Percentiles rank a stretch among this genome's conserved stretches.
phyloP scores from a whole-genome alignment of 208 protist genomes.

The Lotmaria passim region DNA sequence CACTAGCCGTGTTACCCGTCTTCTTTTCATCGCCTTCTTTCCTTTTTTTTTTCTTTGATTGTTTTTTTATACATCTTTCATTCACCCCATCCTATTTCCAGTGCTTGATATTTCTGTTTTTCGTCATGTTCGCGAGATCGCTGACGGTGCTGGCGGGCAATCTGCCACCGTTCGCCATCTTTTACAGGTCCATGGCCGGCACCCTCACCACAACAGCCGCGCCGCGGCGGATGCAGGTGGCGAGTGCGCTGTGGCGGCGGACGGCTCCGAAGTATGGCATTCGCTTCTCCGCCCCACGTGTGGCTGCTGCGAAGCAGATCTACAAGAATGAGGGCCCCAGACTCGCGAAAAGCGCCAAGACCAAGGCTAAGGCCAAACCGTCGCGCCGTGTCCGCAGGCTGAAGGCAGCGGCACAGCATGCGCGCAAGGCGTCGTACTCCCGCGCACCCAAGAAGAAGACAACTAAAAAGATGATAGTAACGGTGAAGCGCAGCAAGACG shows the following conservation, averaged over 20 bases:
- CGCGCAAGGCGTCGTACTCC: not conserved
- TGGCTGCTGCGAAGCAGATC: slow-evolving; percentile 21
- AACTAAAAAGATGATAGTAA: not conserved
- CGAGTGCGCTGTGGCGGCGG: slow-evolving; percentile 24
- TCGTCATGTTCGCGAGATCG: slow-evolving; percentile 32
- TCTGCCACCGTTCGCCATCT: slow-evolving; percentile 35
- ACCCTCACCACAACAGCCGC: not conserved
- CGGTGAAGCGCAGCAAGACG: not conserved
- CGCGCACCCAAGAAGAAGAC: not conserved
- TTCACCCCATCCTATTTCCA: not conserved
- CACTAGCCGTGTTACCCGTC: not conserved
- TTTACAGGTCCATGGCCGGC: slow-evolving; percentile 26
- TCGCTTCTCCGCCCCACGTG: slow-evolving; percentile 24
- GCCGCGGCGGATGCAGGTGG: slow-evolving; percentile 22
- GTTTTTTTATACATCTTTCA: slow-evolving; percentile 1
- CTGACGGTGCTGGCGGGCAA: slow-evolving; percentile 18
- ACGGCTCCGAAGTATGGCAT: slow-evolving; percentile 26
- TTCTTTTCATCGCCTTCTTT: not conserved
- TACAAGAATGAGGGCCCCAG: slow-evolving; percentile 9
- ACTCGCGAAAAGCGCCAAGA: not conserved
- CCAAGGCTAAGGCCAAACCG: not conserved
- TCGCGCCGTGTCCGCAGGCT: not conserved
- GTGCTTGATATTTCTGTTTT: slow-evolving; percentile 1
- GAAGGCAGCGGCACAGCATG: not conserved
- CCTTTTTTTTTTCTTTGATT: slow-evolving; percentile 13